phyloP scores from a whole-genome alignment of 208 protist species.

The Trypanosoma cruzi region DNA sequence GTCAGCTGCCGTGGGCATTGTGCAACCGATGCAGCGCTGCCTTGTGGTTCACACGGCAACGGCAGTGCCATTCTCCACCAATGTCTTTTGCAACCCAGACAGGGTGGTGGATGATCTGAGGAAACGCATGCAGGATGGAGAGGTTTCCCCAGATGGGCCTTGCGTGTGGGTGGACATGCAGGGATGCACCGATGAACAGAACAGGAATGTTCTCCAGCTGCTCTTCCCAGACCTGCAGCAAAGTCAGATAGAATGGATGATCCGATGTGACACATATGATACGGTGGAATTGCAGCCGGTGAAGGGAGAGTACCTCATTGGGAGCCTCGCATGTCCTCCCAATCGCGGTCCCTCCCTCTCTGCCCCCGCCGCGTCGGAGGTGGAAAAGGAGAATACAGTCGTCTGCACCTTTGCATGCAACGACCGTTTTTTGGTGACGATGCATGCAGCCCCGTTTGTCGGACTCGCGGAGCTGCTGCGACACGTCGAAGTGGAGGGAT shows the following conservation, averaged over 20 bases:
- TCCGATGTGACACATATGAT: conserved; percentile 54
- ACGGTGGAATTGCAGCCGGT: conserved; percentile 63
- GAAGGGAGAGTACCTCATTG: conserved; percentile 46
- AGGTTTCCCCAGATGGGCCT: too few species aligned
- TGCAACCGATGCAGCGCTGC: conserved; percentile 1
- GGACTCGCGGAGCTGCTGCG: conserved; percentile 57
- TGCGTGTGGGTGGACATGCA: conserved; percentile 66
- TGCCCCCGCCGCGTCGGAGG: conserved; percentile 35
- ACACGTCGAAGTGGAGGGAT: conserved; percentile 35
- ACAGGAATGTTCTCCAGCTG: conserved; percentile 34
- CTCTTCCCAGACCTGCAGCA: conserved; percentile 43
- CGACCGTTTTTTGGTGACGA: conserved; percentile 56
- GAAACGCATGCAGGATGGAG: too few species aligned
- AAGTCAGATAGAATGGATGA: conserved; percentile 47
- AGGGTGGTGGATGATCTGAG: background rate
- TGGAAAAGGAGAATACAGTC: conserved; percentile 40
- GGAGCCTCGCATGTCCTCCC: conserved; percentile 68
- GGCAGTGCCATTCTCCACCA: background rate
- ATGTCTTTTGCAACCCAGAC: background rate
- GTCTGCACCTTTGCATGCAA: conserved; percentile 68
- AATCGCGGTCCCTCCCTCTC: too few species aligned
- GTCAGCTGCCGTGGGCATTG: background rate
- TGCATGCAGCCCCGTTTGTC: conserved; percentile 59
- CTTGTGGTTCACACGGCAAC: background rate
- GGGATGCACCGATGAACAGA: conserved; percentile 32